Evolutionary conservation across 768 basidiomycete genomes (phyloP), one percentile per base, ranked within the genome.

Genomic region (Boletus patriciae): DNA sequence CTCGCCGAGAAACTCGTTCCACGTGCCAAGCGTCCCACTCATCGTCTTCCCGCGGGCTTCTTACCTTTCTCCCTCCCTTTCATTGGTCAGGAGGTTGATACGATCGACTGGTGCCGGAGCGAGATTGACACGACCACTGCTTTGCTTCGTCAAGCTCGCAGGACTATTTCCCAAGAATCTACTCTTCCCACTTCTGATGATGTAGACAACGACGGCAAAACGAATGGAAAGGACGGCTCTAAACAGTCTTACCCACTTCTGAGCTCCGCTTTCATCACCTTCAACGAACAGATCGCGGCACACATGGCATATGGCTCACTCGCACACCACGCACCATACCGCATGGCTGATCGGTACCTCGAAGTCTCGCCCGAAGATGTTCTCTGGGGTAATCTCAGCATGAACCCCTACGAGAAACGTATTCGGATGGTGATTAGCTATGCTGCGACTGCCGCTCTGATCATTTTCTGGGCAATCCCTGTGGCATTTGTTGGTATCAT

Each of bases 251-350:
- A 88, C 55, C 86, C 85, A 3, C 79, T 79, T 4, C 58, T 86
- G 61, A 87, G 77, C 64, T 88, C 86, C 33, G 89, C 89, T 9
- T 98, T 98, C 70, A 80, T 98, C 57, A 87, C 90, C 21, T 98
- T 98, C 80, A 85, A 94, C 71, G 80, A 84, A 62, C 96, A 98
- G 76, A 90, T 97, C 59, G 89, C 91, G 3, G 94, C 95, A 18
- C 94, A 98, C 72, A 76, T 98, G 70, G 93, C 90, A 1, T 80
- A 81, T 36, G 86, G 94, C 72, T 76, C 78, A 4, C 74, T 95
- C 41, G 75, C 83, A 7, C 90, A 95, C 71, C 86, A 95, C 66
- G 83, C 85, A 50, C 92, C 92, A 25, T 92, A 91, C 63, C 76
- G 83, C 16, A 97, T 98, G 93, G 74, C 81, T 11, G 76, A 77